A percentile compares a stretch with the other conserved stretches of the same genome.
These are phyloP conservation scores for Bryoerythrophyllum caledonicum DNA, from an alignment of 225 moss, liverwort and hornwort species.

Conservation along the genomic window DNA sequence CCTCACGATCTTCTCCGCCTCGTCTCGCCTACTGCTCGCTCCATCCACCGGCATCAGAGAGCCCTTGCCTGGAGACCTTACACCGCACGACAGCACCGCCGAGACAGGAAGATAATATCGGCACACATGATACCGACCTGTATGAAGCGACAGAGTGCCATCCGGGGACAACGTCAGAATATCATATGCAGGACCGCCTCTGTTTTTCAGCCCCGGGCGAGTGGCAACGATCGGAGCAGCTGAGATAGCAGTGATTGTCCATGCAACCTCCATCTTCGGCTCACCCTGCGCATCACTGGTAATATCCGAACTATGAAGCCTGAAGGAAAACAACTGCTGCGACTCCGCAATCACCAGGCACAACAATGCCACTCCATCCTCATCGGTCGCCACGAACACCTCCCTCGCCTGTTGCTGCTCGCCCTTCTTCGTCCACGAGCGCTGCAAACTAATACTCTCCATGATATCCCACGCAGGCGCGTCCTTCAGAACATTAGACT, in stretches of 20 bases:
- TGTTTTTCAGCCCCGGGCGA: slow-evolving; percentile 61
- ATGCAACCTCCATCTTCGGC: slow-evolving; percentile 73
- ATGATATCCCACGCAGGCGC: slow-evolving; percentile 65
- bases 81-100: slow-evolving; percentile 47
- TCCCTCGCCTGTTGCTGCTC: slow-evolving; percentile 73
- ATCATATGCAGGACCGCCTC: slow-evolving; percentile 56
- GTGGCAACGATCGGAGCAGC: slow-evolving; percentile 85
- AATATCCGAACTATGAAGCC: slow-evolving; percentile 50
- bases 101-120: slow-evolving; percentile 66
- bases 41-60: slow-evolving; percentile 30
- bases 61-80: slow-evolving; percentile 20
- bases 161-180: slow-evolving; percentile 70
- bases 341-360: slow-evolving; percentile 78
- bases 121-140: slow-evolving; percentile 82
- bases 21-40: slow-evolving; percentile 40
- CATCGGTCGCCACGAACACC: slow-evolving; percentile 91
- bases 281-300: slow-evolving; percentile 45
- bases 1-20: slow-evolving; percentile 47
- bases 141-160: slow-evolving; percentile 77
- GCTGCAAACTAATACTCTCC: slow-evolving; percentile 70
- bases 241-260: slow-evolving; percentile 78
- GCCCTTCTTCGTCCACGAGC: slow-evolving; percentile 78
- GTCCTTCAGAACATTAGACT: slow-evolving; percentile 48
- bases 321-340: slow-evolving; percentile 73
- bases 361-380: slow-evolving; percentile 72